Conservation (phyloP, 1,284 basidiomycete species). For the Cerioporus squamosus region DNA sequence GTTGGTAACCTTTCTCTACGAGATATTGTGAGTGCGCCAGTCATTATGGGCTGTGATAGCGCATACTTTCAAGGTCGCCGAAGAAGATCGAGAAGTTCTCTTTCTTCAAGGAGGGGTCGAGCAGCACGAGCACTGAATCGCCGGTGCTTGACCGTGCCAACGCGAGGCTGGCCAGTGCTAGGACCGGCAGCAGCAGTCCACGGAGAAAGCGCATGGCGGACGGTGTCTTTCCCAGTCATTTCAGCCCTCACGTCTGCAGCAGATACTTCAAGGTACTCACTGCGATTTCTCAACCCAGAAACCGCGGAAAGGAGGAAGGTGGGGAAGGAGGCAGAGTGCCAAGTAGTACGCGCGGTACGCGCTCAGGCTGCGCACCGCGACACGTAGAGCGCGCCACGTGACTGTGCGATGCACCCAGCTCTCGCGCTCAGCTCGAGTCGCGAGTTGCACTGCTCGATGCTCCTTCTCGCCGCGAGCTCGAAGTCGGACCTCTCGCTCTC, state of each 20-base stretch:
- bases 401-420: no score
- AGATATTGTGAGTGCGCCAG: not conserved
- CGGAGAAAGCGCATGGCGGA: slow-evolving; percentile 30
- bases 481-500: no score
- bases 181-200: slow-evolving; percentile 30
- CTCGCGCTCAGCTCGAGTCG: no score
- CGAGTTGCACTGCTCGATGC: no score
- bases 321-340: slow-evolving; percentile 10
- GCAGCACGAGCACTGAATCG: slow-evolving; percentile 82
- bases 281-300: not conserved
- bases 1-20: slow-evolving; percentile 75
- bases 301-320: not conserved
- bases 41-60: no score
- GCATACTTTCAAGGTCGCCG: slow-evolving; percentile 72
- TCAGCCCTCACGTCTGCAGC: not conserved
- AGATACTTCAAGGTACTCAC: not conserved
- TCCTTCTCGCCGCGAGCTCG: no score
- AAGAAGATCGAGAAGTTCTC: slow-evolving; percentile 85
- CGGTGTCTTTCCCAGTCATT: not conserved
- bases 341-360: slow-evolving; percentile 23
- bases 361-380: no score
- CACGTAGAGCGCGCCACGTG: slow-evolving; percentile 25
- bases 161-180: slow-evolving; percentile 39
- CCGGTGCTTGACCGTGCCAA: slow-evolving; percentile 81
- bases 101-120: slow-evolving; percentile 69